Evolutionary conservation across 208 protist species (phyloP).

Genomic region (Naegleria gruberi): DNA sequence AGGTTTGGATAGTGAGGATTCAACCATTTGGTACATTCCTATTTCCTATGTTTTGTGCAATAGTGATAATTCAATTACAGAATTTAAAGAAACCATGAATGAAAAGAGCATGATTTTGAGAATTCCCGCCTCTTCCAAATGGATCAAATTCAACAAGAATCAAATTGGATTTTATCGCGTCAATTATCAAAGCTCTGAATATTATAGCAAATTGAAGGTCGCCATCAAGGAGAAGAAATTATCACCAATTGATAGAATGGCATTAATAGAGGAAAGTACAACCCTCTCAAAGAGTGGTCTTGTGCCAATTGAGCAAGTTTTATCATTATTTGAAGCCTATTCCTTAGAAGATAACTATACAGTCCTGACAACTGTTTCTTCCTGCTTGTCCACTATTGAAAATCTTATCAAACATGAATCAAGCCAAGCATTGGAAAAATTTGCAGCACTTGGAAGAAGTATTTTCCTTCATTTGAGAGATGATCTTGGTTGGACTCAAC

Average conservation of each 20-base stretch:
- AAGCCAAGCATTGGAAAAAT: neutral
- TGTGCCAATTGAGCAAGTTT: neutral
- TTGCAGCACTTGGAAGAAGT: neutral
- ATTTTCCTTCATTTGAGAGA: neutral
- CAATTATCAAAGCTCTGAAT: neutral
- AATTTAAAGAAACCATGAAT: neutral
- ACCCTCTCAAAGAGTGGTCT: neutral
- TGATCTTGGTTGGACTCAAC: neutral
- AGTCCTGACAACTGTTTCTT: neutral
- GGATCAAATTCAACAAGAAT: neutral
- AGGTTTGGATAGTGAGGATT: neutral
- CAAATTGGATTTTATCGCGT: neutral
- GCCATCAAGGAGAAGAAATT: neutral
- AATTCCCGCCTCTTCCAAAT: neutral
- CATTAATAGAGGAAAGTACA: neutral
- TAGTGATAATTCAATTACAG: neutral
- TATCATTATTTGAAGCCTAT: neutral
- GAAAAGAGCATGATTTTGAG: neutral
- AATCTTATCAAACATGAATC: neutral
- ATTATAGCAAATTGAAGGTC: too few species aligned
- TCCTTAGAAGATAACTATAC: neutral
- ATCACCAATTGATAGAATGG: neutral
- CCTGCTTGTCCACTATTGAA: neutral
- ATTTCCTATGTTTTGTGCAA: neutral
- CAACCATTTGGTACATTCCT: neutral